Evolutionary conservation across 768 basidiomycete species (phyloP), one percentile per base, ranked within the genome.

Genomic region (Suillus weaverae): DNA sequence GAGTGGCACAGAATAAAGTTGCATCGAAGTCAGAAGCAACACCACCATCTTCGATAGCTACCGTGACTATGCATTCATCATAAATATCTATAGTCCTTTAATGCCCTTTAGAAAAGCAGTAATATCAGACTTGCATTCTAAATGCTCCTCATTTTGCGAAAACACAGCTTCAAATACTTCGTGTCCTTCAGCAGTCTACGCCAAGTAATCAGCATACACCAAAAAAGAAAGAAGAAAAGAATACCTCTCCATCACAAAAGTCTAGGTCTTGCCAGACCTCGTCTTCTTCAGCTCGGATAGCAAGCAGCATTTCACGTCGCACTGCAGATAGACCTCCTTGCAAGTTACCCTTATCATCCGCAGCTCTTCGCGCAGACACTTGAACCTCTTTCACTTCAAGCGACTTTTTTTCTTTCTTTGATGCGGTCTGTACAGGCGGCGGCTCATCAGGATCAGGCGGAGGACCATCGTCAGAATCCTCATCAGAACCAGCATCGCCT

Each of bases 401-500:
- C 0, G 75, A 62, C 71, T 77, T 83, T 73, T 86, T 88, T 70
- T 89, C 90, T 76, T 88, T 90, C 67, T 83, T 86, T 2, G 69
- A 69, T 8, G 70, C 46, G 3, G 64, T 32, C 38, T 81, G 74
- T 5, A 77, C 67, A n/a, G 85, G 83, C 1, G 78, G 74, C 6
- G 81, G 83, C 61, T 92, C 91, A 67, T 93, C 91, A 16, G 91
- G 91, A 71, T 94, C 91, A 50, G 86, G 89, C 32, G 90, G 91
- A 30, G 91, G 90, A 0, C 88, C 91, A 61, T 91, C 89, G 63
- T 92, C 91, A 8, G 87, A 88, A 53, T 93, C 92, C 2, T 88
- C 88, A 63, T 89, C 91, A 4, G 83, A 85, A 9, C 82, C 86
- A 39, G 70, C 76, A 16, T 73, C 83, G 48, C 76, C 72, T 46